These are phyloP conservation scores for Nannochloropsis gaditana DNA, from an alignment of 108 stramenopile genomes.

Conservation along the genomic window DNA sequence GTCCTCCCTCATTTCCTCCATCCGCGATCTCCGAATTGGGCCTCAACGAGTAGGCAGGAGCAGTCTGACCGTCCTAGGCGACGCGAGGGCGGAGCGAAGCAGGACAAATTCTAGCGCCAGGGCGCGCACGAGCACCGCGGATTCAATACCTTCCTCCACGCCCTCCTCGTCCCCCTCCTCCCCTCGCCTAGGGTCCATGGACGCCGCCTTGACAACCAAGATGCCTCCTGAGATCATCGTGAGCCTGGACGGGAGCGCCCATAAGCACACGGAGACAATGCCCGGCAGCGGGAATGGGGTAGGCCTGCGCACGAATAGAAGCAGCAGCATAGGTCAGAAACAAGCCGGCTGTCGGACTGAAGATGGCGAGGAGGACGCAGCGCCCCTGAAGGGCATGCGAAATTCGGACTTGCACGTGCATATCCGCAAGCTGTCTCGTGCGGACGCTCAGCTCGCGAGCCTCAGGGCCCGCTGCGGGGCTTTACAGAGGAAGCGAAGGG, in stretches of 20 bases:
- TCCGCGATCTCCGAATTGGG: neutral
- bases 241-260: no score
- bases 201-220: neutral
- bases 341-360: no score
- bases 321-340: no score
- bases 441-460: neutral
- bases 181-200: neutral
- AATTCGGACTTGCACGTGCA: neutral
- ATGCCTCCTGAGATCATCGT: no score
- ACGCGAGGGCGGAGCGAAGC: neutral
- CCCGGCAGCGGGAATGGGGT: no score
- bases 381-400: no score
- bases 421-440: neutral
- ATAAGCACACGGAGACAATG: no score
- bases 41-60: neutral
- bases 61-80: neutral
- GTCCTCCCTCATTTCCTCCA: conserved; percentile 1
- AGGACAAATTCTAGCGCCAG: neutral
- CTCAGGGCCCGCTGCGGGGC: neutral
- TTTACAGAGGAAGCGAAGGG: neutral
- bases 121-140: neutral
- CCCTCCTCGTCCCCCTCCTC: conserved; percentile 7
- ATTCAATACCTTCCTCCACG: neutral
- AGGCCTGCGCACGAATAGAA: no score
- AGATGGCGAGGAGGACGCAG: no score